A percentile compares a stretch with the other conserved stretches of the same genome.
phyloP scores from a whole-genome alignment of 1,284 basidiomycete species.

The Schizophyllum amplum region DNA sequence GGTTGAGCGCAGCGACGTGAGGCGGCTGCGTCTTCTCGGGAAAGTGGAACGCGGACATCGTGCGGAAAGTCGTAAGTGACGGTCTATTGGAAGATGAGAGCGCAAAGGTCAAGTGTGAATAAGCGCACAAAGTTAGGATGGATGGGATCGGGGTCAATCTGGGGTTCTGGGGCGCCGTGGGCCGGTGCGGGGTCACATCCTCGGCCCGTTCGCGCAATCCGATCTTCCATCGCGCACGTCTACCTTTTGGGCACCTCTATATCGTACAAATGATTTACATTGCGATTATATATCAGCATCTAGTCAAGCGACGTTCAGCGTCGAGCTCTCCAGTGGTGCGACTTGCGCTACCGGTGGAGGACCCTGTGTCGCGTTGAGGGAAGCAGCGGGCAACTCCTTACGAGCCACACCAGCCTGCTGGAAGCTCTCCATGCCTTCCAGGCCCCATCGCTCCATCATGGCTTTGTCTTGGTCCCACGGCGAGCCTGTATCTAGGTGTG shows the following conservation, averaged over 20 bases:
- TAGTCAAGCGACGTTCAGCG: background rate
- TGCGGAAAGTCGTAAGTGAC: background rate
- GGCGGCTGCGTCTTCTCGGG: background rate
- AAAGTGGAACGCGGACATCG: background rate
- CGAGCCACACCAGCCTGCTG: slow-evolving; percentile 49
- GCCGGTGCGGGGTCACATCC: background rate
- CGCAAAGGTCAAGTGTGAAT: too few relatives aligned
- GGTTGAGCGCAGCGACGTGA: background rate
- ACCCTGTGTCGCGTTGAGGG: background rate
- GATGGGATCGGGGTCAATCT: too few relatives aligned
- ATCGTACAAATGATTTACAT: too few relatives aligned
- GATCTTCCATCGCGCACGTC: background rate
- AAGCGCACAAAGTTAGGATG: too few relatives aligned
- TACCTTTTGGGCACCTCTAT: too few relatives aligned
- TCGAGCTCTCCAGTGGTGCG: background rate
- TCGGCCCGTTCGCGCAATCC: background rate
- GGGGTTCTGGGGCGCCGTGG: background rate
- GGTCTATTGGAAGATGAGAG: too few relatives aligned
- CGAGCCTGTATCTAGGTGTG: slow-evolving; percentile 40
- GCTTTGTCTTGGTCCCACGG: slow-evolving; percentile 92
- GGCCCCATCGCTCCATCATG: slow-evolving; percentile 91
- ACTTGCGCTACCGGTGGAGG: background rate
- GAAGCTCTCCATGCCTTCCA: slow-evolving; percentile 87
- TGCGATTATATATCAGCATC: too few relatives aligned
- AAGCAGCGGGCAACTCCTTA: slow-evolving; percentile 36